Evolutionary conservation across 129 eudicot species (phyloP), one percentile per base, ranked within the genome.

Genomic region (Chrysanthemum seticuspe): DNA sequence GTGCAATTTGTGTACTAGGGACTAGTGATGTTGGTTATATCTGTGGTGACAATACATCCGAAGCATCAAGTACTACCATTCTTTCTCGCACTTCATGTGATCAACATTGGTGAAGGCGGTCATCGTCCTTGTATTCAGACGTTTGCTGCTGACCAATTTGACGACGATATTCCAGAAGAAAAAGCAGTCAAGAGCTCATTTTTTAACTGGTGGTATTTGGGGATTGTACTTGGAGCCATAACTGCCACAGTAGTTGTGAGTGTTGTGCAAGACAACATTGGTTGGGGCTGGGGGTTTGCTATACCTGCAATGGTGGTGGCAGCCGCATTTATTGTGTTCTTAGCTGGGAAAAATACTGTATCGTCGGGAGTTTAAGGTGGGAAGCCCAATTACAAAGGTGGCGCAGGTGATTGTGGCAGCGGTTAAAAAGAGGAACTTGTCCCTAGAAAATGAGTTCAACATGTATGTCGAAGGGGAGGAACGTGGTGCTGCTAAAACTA

Each of bases 171-270:
- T 1, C 85, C 87, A 0, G 87, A 62, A 47, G 88, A 90, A 68
- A 83, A 68, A 74, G 75, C 60, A 15, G 87, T 85, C 45, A 90
- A 87, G 75, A 87, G 91, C 57, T 90, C 97, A 2, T 90, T 90
- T 76, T 90, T 90, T 83, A 90, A 90, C 56, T 90, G 95, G 95
- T 90, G 97, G 97, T 90, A 81, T 76, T 75, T 83, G n/a, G 95
- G 95, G 0, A 82, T 81, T 12, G 95, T 82, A 40, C 8, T 73
- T 2, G 97, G 89, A 0, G 83, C 91, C 57, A 77, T 82, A 2
- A 12, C 72, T 0, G 78, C 95, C 25, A 79, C 74, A 4, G 25
- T 83, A 7, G 83, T 83, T 18, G 87, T 90, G 10, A 71, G 79
- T 59, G 79, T 82, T 64, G 86, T 87, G 50, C 78, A 90, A 78